phyloP scores from a whole-genome alignment of 2,329 filamentous ascomycete species.

The Xylaria sp. region DNA sequence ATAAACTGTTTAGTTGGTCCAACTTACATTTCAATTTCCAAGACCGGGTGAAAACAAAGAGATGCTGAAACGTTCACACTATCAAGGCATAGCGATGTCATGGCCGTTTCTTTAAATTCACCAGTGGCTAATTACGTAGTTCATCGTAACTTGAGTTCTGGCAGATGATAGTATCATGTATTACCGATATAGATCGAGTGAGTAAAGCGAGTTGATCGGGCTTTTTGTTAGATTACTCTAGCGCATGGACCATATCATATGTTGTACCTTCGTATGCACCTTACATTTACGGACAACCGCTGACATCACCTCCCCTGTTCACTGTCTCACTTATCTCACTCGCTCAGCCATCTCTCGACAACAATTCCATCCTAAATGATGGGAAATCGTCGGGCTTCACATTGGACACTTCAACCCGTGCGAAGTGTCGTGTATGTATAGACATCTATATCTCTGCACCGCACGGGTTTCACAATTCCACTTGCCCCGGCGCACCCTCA shows the following conservation, averaged over 20 bases:
- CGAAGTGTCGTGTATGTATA: background rate
- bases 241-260: background rate
- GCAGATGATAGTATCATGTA: too few species aligned
- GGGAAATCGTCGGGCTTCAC: background rate
- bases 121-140: too few species aligned
- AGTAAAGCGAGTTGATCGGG: too few species aligned
- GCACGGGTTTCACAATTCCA: background rate
- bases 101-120: too few species aligned
- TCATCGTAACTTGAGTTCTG: too few species aligned
- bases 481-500: background rate
- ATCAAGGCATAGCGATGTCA: too few species aligned
- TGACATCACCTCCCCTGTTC: conserved; percentile 39
- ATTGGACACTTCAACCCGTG: background rate
- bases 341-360: background rate
- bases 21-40: background rate
- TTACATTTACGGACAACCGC: conserved; percentile 1
- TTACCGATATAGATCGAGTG: too few species aligned
- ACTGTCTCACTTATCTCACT: conserved; percentile 13
- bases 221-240: too few species aligned
- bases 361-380: background rate
- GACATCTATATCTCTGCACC: background rate
- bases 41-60: too few species aligned
- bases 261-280: too few species aligned
- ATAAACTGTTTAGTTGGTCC: background rate
- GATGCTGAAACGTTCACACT: too few species aligned